A percentile compares a stretch with the other conserved stretches of the same genome.
Evolutionary conservation across 176 grass and related monocot species (phyloP).

Genomic region (Musa troglodytarum): DNA sequence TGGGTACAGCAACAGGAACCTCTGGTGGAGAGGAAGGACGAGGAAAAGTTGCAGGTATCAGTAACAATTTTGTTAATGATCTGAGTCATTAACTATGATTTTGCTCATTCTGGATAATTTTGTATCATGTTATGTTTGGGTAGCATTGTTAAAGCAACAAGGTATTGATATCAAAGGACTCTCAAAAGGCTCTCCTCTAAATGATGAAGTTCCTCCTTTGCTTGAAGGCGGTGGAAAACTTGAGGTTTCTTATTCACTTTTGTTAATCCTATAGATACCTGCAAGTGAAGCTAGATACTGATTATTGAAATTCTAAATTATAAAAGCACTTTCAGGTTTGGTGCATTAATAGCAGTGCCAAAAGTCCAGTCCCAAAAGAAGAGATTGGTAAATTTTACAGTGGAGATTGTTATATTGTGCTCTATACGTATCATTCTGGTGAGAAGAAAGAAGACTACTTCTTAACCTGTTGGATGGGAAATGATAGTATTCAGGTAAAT

Average conservation of each 20-base stretch:
- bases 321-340: conserved; percentile 49
- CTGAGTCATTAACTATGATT: not conserved
- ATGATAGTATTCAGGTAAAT: conserved; percentile 63
- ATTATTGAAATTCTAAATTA: conserved; percentile 20
- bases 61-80: not conserved
- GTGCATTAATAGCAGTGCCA: conserved; percentile 62
- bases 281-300: conserved; percentile 1
- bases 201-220: conserved; percentile 96
- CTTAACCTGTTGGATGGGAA: conserved; percentile 76
- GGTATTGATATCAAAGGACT: conserved; percentile 77
- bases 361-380: conserved; percentile 52
- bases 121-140: conserved; percentile 18
- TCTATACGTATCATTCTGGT: conserved; percentile 81
- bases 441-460: conserved; percentile 91
- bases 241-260: conserved; percentile 43
- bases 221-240: conserved; percentile 28
- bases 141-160: conserved; percentile 89
- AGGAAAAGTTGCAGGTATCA: conserved; percentile 85
- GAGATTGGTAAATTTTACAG: conserved; percentile 20
- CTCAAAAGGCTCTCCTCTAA: conserved; percentile 55
- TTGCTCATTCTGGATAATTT: conserved; percentile 19
- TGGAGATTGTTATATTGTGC: conserved; percentile 15
- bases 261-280: conserved; percentile 14
- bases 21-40: conserved; percentile 59
- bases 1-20: conserved; percentile 36